Percentiles rank a stretch among this genome's conserved stretches.
Conservation (phyloP, 2,329 filamentous ascomycete genomes). For the Xylariaceae sp. region DNA sequence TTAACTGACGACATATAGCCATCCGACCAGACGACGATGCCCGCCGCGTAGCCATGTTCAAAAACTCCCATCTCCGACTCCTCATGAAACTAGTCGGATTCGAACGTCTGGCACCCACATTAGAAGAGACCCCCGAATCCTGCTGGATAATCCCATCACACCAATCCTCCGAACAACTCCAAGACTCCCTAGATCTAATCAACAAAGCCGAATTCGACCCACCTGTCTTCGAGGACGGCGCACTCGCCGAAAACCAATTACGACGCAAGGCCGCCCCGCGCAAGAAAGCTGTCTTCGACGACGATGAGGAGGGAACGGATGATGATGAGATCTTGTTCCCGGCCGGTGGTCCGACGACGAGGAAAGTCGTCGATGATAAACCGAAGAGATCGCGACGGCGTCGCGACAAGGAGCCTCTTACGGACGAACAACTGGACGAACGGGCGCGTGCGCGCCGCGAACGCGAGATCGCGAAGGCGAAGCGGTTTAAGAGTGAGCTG, state of each 20-base stretch:
- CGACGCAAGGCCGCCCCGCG: conserved; percentile 58
- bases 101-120: conserved; percentile 47
- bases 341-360: conserved; percentile 57
- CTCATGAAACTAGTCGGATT: conserved; percentile 74
- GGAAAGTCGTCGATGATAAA: conserved; percentile 50
- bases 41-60: conserved; percentile 72
- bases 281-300: conserved; percentile 61
- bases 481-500: conserved; percentile 76
- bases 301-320: conserved; percentile 58
- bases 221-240: conserved; percentile 69
- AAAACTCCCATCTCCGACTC: conserved; percentile 80
- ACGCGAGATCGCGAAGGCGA: conserved; percentile 69
- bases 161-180: conserved; percentile 59
- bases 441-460: conserved; percentile 57
- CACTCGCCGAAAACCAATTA: conserved; percentile 71
- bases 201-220: conserved; percentile 74
- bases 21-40: conserved; percentile 61
- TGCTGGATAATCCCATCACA: conserved; percentile 70
- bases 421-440: conserved; percentile 61
- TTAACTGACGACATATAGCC: conserved; percentile 39
- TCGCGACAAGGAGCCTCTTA: conserved; percentile 41
- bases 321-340: conserved; percentile 63
- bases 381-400: conserved; percentile 58
- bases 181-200: conserved; percentile 65
- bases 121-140: conserved; percentile 69